phyloP scores from a whole-genome alignment of 164 flowering plant genomes.

The Magnolia changhungtana region DNA sequence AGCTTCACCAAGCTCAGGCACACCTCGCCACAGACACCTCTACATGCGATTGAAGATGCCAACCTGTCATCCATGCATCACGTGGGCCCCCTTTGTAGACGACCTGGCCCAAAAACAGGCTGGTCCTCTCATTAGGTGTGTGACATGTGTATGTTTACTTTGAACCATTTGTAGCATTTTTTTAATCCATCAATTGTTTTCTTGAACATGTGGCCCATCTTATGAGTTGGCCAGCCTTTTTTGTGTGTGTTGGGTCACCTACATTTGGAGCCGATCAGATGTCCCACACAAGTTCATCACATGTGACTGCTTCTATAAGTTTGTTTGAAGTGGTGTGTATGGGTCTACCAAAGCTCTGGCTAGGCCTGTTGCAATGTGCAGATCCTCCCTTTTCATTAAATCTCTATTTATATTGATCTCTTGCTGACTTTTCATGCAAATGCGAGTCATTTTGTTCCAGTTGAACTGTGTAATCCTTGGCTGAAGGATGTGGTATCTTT shows the following conservation, averaged over 20 bases:
- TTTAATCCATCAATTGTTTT: neutral
- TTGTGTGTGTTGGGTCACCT: neutral
- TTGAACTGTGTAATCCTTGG: neutral
- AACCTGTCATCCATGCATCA: too few species aligned
- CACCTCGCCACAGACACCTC: too few species aligned
- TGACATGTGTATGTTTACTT: neutral
- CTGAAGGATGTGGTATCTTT: neutral
- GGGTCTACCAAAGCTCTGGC: neutral
- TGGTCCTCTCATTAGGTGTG: neutral
- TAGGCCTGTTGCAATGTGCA: neutral
- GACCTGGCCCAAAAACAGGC: too few species aligned
- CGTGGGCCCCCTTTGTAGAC: too few species aligned
- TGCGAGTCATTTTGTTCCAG: neutral
- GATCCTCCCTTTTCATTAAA: neutral
- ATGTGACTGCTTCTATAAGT: neutral
- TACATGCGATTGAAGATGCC: too few species aligned
- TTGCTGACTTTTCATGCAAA: neutral
- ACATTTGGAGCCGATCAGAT: neutral
- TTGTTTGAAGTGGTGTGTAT: neutral
- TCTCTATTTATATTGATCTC: neutral
- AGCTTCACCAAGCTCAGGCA: too few species aligned
- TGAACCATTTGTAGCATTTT: neutral
- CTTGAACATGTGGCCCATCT: neutral
- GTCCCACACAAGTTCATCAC: neutral
- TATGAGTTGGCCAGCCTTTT: neutral